phyloP scores from a whole-genome alignment of 176 grass and related monocot genomes.

The Musa troglodytarum region DNA sequence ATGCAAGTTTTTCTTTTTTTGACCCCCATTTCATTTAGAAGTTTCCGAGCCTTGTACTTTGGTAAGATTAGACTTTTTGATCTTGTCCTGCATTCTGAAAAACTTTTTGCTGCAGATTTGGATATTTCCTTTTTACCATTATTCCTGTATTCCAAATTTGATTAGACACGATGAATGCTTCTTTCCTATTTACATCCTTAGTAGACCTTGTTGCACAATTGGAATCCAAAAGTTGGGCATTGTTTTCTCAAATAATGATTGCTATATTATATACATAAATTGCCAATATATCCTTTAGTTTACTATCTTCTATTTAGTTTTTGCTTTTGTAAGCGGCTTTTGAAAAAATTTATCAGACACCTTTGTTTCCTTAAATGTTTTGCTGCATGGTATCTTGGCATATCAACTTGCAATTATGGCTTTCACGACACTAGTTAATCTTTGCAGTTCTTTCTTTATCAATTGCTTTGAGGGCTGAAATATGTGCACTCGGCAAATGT shows the following conservation, averaged over 20 bases:
- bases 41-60: no score
- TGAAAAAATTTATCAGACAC: not conserved
- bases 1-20: no score
- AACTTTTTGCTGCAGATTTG: no score
- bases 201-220: not conserved
- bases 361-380: not conserved
- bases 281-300: not conserved
- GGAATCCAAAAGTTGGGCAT: not conserved
- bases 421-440: not conserved
- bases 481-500: conserved; percentile 88
- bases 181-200: not conserved
- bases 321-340: not conserved
- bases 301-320: not conserved
- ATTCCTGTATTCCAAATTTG: no score
- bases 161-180: no score
- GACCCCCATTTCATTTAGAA: no score
- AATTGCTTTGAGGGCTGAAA: conserved; percentile 79
- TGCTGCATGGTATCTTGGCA: not conserved
- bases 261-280: not conserved
- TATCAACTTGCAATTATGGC: not conserved
- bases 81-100: no score
- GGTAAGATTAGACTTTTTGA: no score
- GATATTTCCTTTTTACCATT: no score
- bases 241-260: not conserved
- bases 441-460: conserved; percentile 74